These are phyloP conservation scores for Russula ochroleuca DNA, from an alignment of 768 basidiomycete species.

Conservation along the genomic window DNA sequence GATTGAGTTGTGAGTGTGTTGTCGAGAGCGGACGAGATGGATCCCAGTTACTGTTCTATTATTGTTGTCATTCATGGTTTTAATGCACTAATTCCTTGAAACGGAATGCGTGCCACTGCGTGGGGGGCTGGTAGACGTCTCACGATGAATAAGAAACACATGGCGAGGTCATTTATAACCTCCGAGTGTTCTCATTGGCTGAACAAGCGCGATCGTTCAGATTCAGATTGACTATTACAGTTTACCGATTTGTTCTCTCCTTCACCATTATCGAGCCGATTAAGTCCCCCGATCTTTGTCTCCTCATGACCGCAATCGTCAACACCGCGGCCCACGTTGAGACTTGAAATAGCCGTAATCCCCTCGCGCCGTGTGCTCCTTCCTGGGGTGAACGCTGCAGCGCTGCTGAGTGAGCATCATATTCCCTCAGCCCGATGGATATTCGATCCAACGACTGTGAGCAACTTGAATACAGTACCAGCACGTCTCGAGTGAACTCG, in stretches of 20 bases:
- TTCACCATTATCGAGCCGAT: background rate
- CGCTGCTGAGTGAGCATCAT: background rate
- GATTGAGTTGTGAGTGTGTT: constrained; percentile 21
- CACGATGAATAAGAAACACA: background rate
- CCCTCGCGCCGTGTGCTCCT: background rate
- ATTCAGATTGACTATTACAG: background rate
- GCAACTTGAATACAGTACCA: background rate
- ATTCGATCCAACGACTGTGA: background rate
- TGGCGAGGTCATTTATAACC: background rate
- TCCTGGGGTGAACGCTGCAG: background rate
- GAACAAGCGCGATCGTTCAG: background rate
- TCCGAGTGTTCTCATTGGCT: background rate
- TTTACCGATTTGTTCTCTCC: background rate
- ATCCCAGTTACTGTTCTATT: constrained; percentile 1
- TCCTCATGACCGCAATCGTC: background rate
- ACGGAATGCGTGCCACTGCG: too few species aligned
- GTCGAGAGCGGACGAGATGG: background rate
- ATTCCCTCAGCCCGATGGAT: background rate
- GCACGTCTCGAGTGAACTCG: background rate
- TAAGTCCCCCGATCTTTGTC: background rate
- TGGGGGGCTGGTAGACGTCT: too few species aligned
- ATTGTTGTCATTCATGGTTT: constrained; percentile 11
- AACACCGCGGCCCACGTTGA: background rate
- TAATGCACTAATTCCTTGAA: background rate
- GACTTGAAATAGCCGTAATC: background rate